These are phyloP conservation scores for Akanthomyces dipterigenus DNA, from an alignment of 2,329 filamentous ascomycete genomes.

Conservation along the genomic window DNA sequence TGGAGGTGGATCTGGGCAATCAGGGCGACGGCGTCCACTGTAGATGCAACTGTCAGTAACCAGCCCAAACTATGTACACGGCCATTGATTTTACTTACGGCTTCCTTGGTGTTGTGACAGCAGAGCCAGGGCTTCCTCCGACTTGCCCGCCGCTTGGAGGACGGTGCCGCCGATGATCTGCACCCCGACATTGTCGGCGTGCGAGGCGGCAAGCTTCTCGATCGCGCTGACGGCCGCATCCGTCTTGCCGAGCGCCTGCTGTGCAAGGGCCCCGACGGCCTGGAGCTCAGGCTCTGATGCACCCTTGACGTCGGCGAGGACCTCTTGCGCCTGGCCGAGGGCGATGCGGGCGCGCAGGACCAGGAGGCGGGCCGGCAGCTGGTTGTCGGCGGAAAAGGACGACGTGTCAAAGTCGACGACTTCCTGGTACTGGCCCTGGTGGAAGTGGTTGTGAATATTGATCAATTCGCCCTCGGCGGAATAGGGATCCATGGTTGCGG, in stretches of 20 bases:
- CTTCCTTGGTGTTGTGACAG: constrained; percentile 79
- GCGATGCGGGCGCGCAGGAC: constrained; percentile 78
- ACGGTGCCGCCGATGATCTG: constrained; percentile 79
- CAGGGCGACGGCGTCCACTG: constrained; percentile 71
- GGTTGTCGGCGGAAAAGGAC: constrained; percentile 71
- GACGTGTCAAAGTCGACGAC: constrained; percentile 82
- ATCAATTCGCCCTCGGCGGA: constrained; percentile 65
- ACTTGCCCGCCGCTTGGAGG: constrained; percentile 69
- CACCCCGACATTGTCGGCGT: constrained; percentile 69
- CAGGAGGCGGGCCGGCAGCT: constrained; percentile 68
- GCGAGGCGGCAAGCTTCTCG: constrained; percentile 60
- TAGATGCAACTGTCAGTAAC: constrained; percentile 18
- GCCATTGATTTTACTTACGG: constrained; percentile 49
- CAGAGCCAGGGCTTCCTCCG: constrained; percentile 77
- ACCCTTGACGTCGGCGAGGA: constrained; percentile 61
- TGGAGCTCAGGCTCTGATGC: constrained; percentile 64
- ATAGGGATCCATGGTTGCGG: constrained; percentile 56
- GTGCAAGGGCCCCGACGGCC: constrained; percentile 70
- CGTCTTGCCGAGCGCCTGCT: constrained; percentile 52
- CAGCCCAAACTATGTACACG: neutral
- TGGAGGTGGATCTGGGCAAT: constrained; percentile 88
- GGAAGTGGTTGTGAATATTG: constrained; percentile 64
- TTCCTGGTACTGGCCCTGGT: constrained; percentile 77
- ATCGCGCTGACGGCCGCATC: constrained; percentile 56
- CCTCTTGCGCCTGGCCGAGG: constrained; percentile 68